Evolutionary conservation across 345 rosid species (phyloP), one percentile per base, ranked within the genome.

Genomic region (Dipteronia sinensis): DNA sequence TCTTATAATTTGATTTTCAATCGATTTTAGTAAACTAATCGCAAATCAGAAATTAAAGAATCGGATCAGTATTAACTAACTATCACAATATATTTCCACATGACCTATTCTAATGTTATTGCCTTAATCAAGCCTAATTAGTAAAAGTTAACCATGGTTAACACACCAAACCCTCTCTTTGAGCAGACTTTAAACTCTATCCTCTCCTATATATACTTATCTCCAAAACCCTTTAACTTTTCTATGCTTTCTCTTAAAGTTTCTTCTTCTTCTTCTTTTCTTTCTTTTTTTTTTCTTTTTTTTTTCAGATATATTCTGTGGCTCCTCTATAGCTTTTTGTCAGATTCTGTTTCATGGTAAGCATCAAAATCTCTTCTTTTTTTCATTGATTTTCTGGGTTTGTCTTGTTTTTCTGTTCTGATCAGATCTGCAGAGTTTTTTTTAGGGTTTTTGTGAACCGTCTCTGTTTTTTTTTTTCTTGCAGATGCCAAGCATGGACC

Each of bases 401-500:
- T 46, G 49, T 46, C 49, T 46, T 46, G 12, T 46, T 46, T 46
- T 2, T 46, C 12, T 46, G 11, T 46, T 10, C 12, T 10, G 13
- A 3, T 63, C 9, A 12, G 31, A 23, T 27, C 31, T 44, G 1
- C 3, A 42, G 6, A 42, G 46, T 42, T 6, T 31, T 31, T 42
- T 42, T 42, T 42, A 42, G 46, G 46, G 46, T 42, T 42, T 42
- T 42, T 31, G 38, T 31, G 38, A 31, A 31, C 38, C 38, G 46
- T 42, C 10, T 42, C 46, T 6, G 46, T 53, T 27, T 56, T 16
- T 10, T 6, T 10, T 27, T 31, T 61, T 20, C 6, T 6, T 67
- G 20, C 59, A 91, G 93, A 89, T 89, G 94, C 86, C 89, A 29
- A 79, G 85, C 55, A 88, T 58, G n/a, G 77, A 77, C 71, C 71